These are phyloP conservation scores for Orbilia oligospora DNA, from an alignment of 2,329 filamentous ascomycete genomes.

Conservation along the genomic window DNA sequence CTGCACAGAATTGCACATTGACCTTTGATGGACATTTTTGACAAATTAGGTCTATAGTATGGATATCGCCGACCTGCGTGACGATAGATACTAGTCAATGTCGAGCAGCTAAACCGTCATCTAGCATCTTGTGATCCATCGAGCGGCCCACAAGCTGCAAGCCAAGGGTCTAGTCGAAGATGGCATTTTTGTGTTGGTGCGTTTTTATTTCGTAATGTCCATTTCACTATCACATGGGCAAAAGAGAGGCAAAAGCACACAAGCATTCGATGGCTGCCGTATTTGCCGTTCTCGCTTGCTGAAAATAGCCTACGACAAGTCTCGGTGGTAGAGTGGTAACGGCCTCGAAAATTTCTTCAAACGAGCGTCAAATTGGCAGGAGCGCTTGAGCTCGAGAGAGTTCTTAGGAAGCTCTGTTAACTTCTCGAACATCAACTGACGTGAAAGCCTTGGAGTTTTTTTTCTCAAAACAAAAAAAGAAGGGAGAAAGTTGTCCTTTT, in stretches of 20 bases:
- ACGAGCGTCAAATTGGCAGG: constrained; percentile 44
- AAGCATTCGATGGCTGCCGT: constrained; percentile 44
- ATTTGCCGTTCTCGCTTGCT: constrained; percentile 59
- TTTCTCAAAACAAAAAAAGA: background rate
- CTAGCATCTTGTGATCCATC: constrained; percentile 42
- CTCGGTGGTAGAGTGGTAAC: constrained; percentile 35
- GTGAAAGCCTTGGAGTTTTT: background rate
- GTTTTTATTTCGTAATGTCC: constrained; percentile 50
- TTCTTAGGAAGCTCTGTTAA: constrained; percentile 33
- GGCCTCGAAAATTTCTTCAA: constrained; percentile 43
- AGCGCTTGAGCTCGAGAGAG: constrained; percentile 55
- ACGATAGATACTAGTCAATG: constrained; percentile 36
- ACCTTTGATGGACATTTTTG: constrained; percentile 18
- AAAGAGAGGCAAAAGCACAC: constrained; percentile 21
- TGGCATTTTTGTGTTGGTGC: constrained; percentile 28
- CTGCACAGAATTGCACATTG: constrained; percentile 3
- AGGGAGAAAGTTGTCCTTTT: constrained; percentile 32
- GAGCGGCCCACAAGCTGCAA: constrained; percentile 29
- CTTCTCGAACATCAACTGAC: constrained; percentile 20
- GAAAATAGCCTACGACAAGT: constrained; percentile 58
- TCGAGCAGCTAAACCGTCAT: constrained; percentile 20
- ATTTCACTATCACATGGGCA: constrained; percentile 38
- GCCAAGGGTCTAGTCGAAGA: constrained; percentile 34
- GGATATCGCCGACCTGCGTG: constrained; percentile 38
- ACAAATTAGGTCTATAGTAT: constrained; percentile 1